Percentiles rank a stretch among this genome's conserved stretches.
Conservation (phyloP, 2,329 filamentous ascomycete species). For the Talaromyces atroroseus region DNA sequence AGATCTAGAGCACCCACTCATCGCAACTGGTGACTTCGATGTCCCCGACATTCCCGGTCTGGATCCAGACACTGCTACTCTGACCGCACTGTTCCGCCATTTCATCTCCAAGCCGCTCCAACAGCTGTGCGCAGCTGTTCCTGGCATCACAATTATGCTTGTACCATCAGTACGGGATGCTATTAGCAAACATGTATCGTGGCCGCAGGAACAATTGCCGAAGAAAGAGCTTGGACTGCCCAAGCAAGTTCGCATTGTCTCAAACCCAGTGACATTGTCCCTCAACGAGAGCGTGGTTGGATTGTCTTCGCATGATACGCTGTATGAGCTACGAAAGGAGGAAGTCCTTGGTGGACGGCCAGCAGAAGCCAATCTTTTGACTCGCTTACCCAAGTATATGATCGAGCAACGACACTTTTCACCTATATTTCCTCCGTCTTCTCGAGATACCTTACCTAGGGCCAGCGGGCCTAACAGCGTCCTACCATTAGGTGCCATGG, state of each 20-base stretch:
- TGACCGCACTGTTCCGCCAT: slow-evolving; percentile 76
- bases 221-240: slow-evolving; percentile 70
- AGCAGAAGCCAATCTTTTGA: slow-evolving; percentile 57
- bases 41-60: slow-evolving; percentile 61
- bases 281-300: slow-evolving; percentile 83
- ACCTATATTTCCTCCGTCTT: slow-evolving; percentile 77
- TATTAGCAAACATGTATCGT: slow-evolving; percentile 76
- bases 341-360: slow-evolving; percentile 59
- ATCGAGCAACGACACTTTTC: slow-evolving; percentile 90
- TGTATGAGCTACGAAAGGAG: slow-evolving; percentile 74
- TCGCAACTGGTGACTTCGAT: slow-evolving; percentile 75
- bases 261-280: slow-evolving; percentile 83
- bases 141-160: slow-evolving; percentile 74
- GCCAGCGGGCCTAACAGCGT: slow-evolving; percentile 54
- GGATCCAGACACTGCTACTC: slow-evolving; percentile 71
- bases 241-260: slow-evolving; percentile 69
- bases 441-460: slow-evolving; percentile 61
- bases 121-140: slow-evolving; percentile 63
- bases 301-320: slow-evolving; percentile 74
- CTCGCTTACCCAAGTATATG: slow-evolving; percentile 68
- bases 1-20: slow-evolving; percentile 81
- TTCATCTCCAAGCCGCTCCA: slow-evolving; percentile 70
- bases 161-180: slow-evolving; percentile 78
- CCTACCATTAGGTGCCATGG: slow-evolving; percentile 64
- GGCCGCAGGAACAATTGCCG: slow-evolving; percentile 70